These are phyloP conservation scores for Solanum chilense DNA, from an alignment of 257 asterid species.

Conservation along the genomic window DNA sequence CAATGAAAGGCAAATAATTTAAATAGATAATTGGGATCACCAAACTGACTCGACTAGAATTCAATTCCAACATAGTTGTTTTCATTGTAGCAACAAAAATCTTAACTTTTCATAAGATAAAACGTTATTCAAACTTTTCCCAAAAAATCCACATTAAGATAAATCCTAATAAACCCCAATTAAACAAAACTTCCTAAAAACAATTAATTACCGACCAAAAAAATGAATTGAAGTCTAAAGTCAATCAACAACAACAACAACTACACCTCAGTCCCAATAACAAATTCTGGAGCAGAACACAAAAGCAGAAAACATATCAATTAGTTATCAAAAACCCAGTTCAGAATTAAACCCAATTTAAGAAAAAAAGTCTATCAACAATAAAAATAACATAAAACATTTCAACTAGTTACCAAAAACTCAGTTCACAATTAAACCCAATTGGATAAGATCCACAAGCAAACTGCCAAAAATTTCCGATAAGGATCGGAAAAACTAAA, in stretches of 20 bases:
- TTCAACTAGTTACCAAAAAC: background rate
- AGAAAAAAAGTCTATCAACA: background rate
- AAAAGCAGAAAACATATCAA: background rate
- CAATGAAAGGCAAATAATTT: background rate
- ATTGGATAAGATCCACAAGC: background rate
- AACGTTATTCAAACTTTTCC: background rate
- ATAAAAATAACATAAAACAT: background rate
- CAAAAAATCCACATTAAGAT: background rate
- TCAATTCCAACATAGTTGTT: background rate
- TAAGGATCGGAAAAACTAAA: background rate
- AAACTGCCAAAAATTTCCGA: background rate
- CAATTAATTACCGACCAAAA: background rate
- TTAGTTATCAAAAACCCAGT: background rate
- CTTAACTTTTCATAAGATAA: background rate
- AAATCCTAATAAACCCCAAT: background rate
- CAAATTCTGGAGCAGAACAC: background rate
- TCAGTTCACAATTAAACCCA: background rate
- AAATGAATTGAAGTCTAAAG: background rate
- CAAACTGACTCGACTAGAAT: background rate
- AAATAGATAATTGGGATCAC: background rate
- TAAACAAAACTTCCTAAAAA: background rate
- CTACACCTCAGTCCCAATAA: background rate
- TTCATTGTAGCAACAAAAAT: background rate
- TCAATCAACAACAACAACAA: background rate
- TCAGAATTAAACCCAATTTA: background rate